phyloP scores from a whole-genome alignment of 2,329 filamentous ascomycete species.

The Xylaria sp. region DNA sequence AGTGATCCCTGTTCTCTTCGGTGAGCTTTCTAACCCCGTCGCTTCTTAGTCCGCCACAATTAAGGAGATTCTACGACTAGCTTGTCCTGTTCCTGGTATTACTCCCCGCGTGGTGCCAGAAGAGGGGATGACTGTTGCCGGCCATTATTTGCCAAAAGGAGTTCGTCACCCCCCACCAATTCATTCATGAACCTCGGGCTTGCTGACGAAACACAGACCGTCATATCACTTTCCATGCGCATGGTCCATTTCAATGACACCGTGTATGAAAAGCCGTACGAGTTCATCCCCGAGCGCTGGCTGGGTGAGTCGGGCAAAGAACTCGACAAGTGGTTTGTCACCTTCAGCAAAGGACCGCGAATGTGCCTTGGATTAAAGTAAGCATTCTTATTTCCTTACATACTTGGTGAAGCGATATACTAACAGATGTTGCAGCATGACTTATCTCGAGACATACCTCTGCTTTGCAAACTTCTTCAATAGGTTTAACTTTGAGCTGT shows the following conservation, averaged over 20 bases:
- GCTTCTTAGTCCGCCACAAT: constrained; percentile 19
- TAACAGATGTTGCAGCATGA: constrained; percentile 25
- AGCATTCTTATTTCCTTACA: neutral
- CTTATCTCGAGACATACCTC: constrained; percentile 32
- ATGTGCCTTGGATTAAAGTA: constrained; percentile 35
- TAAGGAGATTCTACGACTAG: constrained; percentile 29
- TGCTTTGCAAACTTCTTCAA: constrained; percentile 36
- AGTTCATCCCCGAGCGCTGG: constrained; percentile 36
- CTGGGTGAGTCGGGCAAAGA: constrained; percentile 27
- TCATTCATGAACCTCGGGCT: neutral
- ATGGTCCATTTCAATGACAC: constrained; percentile 28
- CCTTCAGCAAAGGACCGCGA: constrained; percentile 33
- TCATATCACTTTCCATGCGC: constrained; percentile 30
- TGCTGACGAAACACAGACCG: constrained; percentile 26
- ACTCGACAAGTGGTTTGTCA: constrained; percentile 36
- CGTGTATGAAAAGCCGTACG: constrained; percentile 26
- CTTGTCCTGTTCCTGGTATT: constrained; percentile 33
- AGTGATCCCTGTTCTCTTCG: neutral
- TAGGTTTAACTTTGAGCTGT: constrained; percentile 29
- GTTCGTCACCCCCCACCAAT: constrained; percentile 5
- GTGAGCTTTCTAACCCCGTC: neutral
- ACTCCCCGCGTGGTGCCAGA: constrained; percentile 29
- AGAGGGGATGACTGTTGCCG: constrained; percentile 24
- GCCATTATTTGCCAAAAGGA: constrained; percentile 25
- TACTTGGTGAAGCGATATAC: neutral